Base-by-base conservation (phyloP, 306 rosid species). In the Cucumis hystrix region DNA sequence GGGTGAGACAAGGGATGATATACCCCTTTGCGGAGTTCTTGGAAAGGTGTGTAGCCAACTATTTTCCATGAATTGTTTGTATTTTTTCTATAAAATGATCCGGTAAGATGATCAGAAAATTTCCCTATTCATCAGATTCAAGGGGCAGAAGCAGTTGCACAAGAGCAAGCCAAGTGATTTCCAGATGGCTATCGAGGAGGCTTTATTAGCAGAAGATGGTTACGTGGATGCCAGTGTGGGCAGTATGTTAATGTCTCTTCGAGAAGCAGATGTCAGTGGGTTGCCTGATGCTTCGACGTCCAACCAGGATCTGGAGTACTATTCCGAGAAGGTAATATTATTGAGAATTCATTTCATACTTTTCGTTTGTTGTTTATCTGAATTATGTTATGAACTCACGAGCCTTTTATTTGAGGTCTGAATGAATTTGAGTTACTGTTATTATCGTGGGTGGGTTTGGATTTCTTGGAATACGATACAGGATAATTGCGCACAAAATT, bases 1-100 rank as follows among this genome's bases (percentile, higher is more conserved):
- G 99, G 99, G 97, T 88, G 85, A 95, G 82, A 90, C 99, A 95
- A 84, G 99, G 97, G 79, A 89, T 83, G 96, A 79, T 95, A 43
- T 92, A 82, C 79, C 99, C 99, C 16, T 95, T 95, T 69, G 18
- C 11, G 75, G 85, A 88, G 58, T 95, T 90, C 86, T 77, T 92
- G 84, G 92, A 87, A 78, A 92, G 97, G 99, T 95, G 39, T 20
- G 88, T 83, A 62, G 79, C 79, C 68, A 43, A 43, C 75, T 76
- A 60, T 59, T 69, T 62, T 40, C 17, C 13, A 49, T 43, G 62
- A 63, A 39, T 82, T 65, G 33, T n/a, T 18, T 55, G 21, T 74
- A 72, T 54, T 47, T 43, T 43, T 63, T 55, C 23, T 74, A 6
- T 10, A 78, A 52, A 52, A 79, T 57, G 33, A 49, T 28, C 64